Evolutionary conservation across 2,329 filamentous ascomycete species (phyloP), one percentile per base, ranked within the genome.

Genomic region (Aspergillus terreus): DNA sequence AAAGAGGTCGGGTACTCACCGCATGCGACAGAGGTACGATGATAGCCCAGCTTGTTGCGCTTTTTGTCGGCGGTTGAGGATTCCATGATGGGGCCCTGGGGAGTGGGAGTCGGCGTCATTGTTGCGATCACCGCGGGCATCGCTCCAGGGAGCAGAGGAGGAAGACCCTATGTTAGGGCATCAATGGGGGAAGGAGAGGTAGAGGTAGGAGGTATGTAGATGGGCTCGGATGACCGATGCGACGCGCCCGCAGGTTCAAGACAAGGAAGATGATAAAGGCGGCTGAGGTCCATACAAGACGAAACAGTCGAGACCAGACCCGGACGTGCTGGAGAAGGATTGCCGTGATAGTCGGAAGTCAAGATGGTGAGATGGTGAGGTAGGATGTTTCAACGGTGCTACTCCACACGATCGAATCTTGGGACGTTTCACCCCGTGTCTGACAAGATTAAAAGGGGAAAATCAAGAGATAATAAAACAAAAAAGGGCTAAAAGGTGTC

Each of bases 1-100:
- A 15, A 11, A 36, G 47, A 11, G 33, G 48, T 44, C 15, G 43
- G 44, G 40, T 51, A 84, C 92, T 83, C 82, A 97, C 92, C 88
- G 77, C 92, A 97, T 61, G 92, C 94, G 62, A 96, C 90, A 42
- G 92, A 95, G 33, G 91, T 96, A 65, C 92, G 84, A 75, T 96
- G 92, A 69, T 97, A 97, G 36, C 92, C 92, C 55, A 97, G 80
- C 73, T 95, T 96, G 71, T 96, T 96, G 66, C 92, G 84, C 66
- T 84, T 83, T 68, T 87, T 88, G 61, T 87, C 82, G 33, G 81
- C 78, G 47, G 59, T 50, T 42, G 65, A 66, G 43, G 63, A 60
- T 45, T 74, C 71, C 71, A 72, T 72, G 55, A 59, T 58, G 54
- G 66, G 57, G 56, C 56, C 59, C 56, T 68, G 64, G 49, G 63